Evolutionary conservation across 345 rosid genomes (phyloP), one percentile per base, ranked within the genome.

Genomic region (Alliaria petiolata): DNA sequence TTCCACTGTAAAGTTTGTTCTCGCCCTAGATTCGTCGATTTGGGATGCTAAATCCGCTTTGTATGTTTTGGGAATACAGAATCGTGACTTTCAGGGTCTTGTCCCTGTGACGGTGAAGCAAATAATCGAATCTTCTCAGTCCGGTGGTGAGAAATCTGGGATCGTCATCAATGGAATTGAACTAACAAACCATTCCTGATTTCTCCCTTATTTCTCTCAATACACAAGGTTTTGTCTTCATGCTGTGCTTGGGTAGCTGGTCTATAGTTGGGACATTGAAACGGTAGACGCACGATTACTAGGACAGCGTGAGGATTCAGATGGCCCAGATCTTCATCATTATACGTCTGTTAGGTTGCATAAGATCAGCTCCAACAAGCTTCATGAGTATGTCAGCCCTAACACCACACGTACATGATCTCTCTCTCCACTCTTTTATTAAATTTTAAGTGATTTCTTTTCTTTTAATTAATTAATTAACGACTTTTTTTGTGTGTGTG

Each of bases 81-180:
- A 63, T 75, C 91, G 97, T 30, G 96, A 86, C 38, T 80, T 84
- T 4, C 89, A 82, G 44, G 92, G 95, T 15, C 74, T 91, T 76
- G 74, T 85, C 20, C 92, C 97, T 2, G 81, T 86, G 52, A 91
- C 96, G 5, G 89, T 91, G 81, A 93, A 91, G 90, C 93, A 87
- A 83, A 79, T 87, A 34, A 89, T 90, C 19, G 86, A 86, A 77
- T 83, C 90, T 69, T 84, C 83, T 57, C 96, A 88, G 9, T 78
- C 93, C 2, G 84, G 91, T 34, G 91, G 85, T 54, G 98, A 93
- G 30, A 91, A 86, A 69, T 87, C 96, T 11, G 85, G 72, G 70
- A 85, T 91, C 60, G 36, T 71, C 56, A 82, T 93, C 58, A 83
- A 84, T 12, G 96, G 90, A 7, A 76, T 80, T 40, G 96, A 88